These are phyloP conservation scores for Cladosporium halotolerans DNA, from an alignment of 2,329 filamentous ascomycete genomes.

Conservation along the genomic window DNA sequence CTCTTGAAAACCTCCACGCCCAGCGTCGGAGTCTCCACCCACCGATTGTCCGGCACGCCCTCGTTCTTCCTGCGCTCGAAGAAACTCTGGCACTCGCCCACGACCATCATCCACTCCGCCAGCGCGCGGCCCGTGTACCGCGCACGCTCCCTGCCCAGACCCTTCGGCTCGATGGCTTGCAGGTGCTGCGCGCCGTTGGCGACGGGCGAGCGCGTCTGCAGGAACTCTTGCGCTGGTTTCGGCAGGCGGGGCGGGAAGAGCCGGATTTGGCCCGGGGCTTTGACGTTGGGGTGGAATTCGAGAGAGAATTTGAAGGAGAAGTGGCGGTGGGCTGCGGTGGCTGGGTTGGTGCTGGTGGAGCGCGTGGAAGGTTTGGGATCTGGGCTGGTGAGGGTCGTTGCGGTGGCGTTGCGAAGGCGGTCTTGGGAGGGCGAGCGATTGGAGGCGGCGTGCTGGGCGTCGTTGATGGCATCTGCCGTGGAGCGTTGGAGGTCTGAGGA, in stretches of 20 bases:
- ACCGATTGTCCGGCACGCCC: slow-evolving; percentile 58
- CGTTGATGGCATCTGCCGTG: slow-evolving; percentile 3
- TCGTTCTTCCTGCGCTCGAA: slow-evolving; percentile 72
- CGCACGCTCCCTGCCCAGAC: slow-evolving; percentile 36
- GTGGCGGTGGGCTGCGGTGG: slow-evolving; percentile 38
- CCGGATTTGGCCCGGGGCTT: slow-evolving; percentile 55
- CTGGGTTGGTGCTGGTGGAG: background rate
- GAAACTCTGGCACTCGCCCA: slow-evolving; percentile 75
- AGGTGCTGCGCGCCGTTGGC: slow-evolving; percentile 15
- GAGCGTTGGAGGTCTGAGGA: background rate
- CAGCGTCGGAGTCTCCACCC: slow-evolving; percentile 63
- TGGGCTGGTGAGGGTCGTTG: slow-evolving; percentile 4
- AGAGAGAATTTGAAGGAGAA: slow-evolving; percentile 72
- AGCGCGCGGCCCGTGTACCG: slow-evolving; percentile 65
- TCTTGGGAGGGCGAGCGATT: slow-evolving; percentile 12
- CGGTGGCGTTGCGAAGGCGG: slow-evolving; percentile 1
- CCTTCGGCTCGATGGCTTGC: slow-evolving; percentile 30
- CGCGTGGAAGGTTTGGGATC: background rate
- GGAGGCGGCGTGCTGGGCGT: slow-evolving; percentile 5
- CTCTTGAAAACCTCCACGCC: slow-evolving; percentile 55
- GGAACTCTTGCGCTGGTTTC: slow-evolving; percentile 59
- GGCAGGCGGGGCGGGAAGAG: slow-evolving; percentile 64
- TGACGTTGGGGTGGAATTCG: slow-evolving; percentile 56
- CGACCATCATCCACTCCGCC: slow-evolving; percentile 70
- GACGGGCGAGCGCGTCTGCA: slow-evolving; percentile 38